Evolutionary conservation across 192 early-diverging fungal genomes (phyloP), one percentile per base, ranked within the genome.

Genomic region (Coemansia sp.): DNA sequence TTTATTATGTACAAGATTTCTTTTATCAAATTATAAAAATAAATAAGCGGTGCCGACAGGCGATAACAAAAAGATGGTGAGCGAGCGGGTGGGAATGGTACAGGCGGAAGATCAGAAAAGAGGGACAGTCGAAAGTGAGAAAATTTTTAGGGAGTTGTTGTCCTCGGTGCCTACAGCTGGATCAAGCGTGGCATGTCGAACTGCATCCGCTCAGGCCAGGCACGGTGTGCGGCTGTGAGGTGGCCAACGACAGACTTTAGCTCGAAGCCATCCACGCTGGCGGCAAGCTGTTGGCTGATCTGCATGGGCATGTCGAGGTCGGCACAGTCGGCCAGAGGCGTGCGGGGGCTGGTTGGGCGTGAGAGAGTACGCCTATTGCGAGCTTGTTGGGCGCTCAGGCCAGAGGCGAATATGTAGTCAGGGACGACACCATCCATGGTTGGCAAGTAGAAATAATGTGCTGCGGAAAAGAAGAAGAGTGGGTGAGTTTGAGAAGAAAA

Each of bases 391-490:
- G 81, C 81, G 43, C 67, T 67, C 60, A 83, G 49, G 17, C 76
- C 81, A 14, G 81, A 83, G 63, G 73, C 72, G 26, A 83, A 75
- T 19, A 83, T 75, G 38, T 75, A 83, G 60, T 83, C 81, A 19
- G 81, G 81, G 3, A 83, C 73, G 11, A 63, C 43, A 57, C 30
- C 62, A 35, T 77, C 67, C 80, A 82, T 82, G 35, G 46, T 6
- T 50, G 43, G 52, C 26, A 13, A 52, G 37, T 43, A 26, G 4
- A 23, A 17, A 28, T 47, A 26, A 33, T 4, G 9, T 55, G 46
- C 17, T 38, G 37, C 17, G 52, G 38, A 58, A n/a, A 19, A 47
- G 10, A 26, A 50, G n/a, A 21, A 14, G 9, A 16, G 28, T 16
- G 21, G 3, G 43, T 16, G 39, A 3, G 10, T 52, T 44, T 14